Evolutionary conservation across 2,329 filamentous ascomycete genomes (phyloP).

Genomic region (Colletotrichum sp.): DNA sequence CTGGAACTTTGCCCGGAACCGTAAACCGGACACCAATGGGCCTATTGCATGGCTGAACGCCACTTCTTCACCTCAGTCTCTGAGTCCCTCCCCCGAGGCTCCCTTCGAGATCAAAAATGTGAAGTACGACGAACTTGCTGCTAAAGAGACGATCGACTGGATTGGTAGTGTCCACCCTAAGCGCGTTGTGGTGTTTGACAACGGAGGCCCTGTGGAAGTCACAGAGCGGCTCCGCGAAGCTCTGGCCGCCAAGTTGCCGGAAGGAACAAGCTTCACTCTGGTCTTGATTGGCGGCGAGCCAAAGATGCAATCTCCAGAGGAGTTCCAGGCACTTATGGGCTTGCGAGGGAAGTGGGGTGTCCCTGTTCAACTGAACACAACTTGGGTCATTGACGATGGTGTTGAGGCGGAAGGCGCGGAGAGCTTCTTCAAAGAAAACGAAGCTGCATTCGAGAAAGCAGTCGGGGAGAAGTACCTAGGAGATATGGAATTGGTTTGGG

Average conservation of each 20-base stretch:
- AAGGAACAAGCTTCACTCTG: background rate
- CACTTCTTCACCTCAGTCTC: constrained; percentile 23
- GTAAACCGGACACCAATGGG: background rate
- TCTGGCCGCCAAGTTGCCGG: background rate
- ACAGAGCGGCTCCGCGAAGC: background rate
- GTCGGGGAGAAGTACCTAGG: background rate
- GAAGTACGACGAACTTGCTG: constrained; percentile 9
- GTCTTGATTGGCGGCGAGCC: constrained; percentile 1
- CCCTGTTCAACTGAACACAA: constrained; percentile 15
- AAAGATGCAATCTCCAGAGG: background rate
- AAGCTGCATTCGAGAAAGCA: constrained; percentile 6
- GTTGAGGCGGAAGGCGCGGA: background rate
- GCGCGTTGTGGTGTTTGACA: constrained; percentile 25
- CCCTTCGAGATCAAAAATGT: constrained; percentile 11
- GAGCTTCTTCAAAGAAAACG: background rate
- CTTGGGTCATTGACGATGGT: constrained; percentile 8
- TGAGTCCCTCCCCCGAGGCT: background rate
- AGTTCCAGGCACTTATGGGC: background rate
- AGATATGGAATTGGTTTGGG: constrained; percentile 3
- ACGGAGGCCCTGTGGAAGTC: constrained; percentile 15
- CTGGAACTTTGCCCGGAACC: constrained; percentile 27
- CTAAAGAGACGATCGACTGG: constrained; percentile 12
- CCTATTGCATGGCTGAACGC: constrained; percentile 32
- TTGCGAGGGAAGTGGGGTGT: background rate
- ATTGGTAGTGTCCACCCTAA: constrained; percentile 4